Conservation (phyloP, 495 filamentous ascomycete genomes). For the Jackrogersella minutella region DNA sequence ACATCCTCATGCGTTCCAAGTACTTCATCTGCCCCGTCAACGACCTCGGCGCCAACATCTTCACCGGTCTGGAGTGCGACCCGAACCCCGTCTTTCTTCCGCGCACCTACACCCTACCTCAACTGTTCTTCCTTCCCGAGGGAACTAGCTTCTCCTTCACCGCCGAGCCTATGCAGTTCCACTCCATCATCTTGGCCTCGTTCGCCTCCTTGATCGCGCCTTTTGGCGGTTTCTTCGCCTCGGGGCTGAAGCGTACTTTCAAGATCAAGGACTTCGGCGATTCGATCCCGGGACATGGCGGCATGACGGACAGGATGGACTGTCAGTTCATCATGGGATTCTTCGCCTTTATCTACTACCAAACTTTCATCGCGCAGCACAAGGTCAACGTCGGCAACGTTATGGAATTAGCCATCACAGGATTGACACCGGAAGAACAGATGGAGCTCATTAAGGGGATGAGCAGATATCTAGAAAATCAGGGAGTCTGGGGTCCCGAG, state of each 20-base stretch:
- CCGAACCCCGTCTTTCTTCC: constrained; percentile 94
- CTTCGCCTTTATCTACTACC: constrained; percentile 98
- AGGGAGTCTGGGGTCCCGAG: constrained; percentile 72
- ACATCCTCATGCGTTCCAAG: constrained; percentile 87
- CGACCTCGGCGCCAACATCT: constrained; percentile 91
- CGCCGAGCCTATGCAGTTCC: constrained; percentile 91
- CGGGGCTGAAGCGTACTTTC: constrained; percentile 97
- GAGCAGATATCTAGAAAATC: constrained; percentile 85
- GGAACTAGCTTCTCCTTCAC: constrained; percentile 64
- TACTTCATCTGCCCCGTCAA: constrained; percentile 99
- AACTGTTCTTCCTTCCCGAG: constrained; percentile 64
- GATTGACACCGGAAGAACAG: constrained; percentile 83
- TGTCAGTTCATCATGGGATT: constrained; percentile 99
- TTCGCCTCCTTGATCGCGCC: constrained; percentile 98
- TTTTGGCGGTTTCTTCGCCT: constrained; percentile 98
- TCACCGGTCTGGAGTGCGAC: constrained; percentile 87
- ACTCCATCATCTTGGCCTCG: constrained; percentile 87
- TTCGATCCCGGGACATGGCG: constrained; percentile 95
- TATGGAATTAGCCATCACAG: constrained; percentile 87
- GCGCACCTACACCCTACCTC: constrained; percentile 80
- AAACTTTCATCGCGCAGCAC: constrained; percentile 92
- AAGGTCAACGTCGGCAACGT: constrained; percentile 82
- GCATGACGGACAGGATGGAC: constrained; percentile 99
- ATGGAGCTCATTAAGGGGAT: constrained; percentile 85
- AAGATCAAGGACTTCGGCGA: constrained; percentile 99